phyloP scores from a whole-genome alignment of 2,329 filamentous ascomycete genomes.

The Paraphoma chrysanthemicola region DNA sequence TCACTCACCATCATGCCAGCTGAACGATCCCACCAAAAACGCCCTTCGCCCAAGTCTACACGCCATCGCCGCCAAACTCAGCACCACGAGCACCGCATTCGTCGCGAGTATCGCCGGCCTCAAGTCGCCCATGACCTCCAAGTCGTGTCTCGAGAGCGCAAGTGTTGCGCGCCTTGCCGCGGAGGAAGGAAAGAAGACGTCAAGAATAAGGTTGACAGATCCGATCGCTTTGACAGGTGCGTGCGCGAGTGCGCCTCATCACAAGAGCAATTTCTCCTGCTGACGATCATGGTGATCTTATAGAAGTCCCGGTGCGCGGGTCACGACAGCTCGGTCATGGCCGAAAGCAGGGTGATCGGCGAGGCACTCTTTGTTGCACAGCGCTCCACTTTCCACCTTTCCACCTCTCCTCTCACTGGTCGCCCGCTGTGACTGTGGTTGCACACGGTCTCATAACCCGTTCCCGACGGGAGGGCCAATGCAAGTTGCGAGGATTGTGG shows the following conservation, averaged over 20 bases:
- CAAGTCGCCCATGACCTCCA: slow-evolving; percentile 7
- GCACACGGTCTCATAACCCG: not conserved
- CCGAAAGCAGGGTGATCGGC: slow-evolving; percentile 1
- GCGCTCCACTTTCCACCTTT: not conserved
- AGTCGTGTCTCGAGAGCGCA: too few relatives aligned
- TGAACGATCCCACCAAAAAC: slow-evolving; percentile 28
- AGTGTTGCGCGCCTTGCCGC: too few relatives aligned
- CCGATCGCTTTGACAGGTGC: too few relatives aligned
- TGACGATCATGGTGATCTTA: slow-evolving; percentile 1
- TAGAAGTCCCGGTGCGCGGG: not conserved
- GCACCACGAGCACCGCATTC: slow-evolving; percentile 30
- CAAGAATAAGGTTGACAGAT: too few relatives aligned
- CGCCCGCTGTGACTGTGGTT: not conserved
- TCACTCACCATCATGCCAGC: slow-evolving; percentile 35
- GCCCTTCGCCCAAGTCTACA: slow-evolving; percentile 31
- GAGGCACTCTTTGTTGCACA: not conserved
- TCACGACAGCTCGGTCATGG: slow-evolving; percentile 2
- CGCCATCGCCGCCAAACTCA: slow-evolving; percentile 30
- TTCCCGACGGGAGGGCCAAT: not conserved
- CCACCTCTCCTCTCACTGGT: too few relatives aligned
- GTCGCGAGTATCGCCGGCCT: slow-evolving; percentile 28
- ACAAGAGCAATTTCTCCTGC: too few relatives aligned
- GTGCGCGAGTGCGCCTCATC: too few relatives aligned
- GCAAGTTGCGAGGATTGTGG: not conserved
- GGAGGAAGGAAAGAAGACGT: too few relatives aligned